A percentile compares a stretch with the other conserved stretches of the same genome.
Conservation (phyloP, 148 eudicot species). For the Amaranthus hypochondriacus region DNA sequence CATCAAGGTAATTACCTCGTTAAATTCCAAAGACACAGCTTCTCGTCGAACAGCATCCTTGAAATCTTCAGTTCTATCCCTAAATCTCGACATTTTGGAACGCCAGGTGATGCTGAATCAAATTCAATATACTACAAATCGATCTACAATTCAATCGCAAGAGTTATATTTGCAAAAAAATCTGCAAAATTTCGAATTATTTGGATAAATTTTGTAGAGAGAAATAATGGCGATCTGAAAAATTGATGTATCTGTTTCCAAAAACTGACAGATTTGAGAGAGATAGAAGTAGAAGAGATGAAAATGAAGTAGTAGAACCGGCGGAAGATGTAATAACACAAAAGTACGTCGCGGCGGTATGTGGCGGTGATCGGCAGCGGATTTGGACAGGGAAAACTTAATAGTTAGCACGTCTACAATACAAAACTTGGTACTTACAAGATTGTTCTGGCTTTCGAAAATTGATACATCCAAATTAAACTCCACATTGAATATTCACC, state of each 20-base stretch:
- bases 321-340: background rate
- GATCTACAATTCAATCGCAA: background rate
- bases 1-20: conserved; percentile 44
- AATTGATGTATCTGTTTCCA: background rate
- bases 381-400: background rate
- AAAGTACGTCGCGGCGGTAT: background rate
- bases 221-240: background rate
- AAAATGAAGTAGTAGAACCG: background rate
- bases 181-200: background rate
- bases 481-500: background rate
- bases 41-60: conserved; percentile 78
- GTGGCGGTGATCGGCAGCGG: background rate
- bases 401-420: background rate
- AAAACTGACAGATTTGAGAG: background rate
- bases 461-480: too few species aligned
- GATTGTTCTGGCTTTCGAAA: too few species aligned
- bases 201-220: background rate
- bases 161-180: background rate
- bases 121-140: conserved; percentile 3
- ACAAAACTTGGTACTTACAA: too few species aligned
- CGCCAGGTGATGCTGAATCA: background rate
- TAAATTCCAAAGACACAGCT: conserved; percentile 61
- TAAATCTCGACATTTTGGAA: conserved; percentile 54
- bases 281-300: too few species aligned
- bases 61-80: conserved; percentile 89